These are phyloP conservation scores for Apiospora hydei DNA, from an alignment of 2,329 filamentous ascomycete genomes.

Conservation along the genomic window DNA sequence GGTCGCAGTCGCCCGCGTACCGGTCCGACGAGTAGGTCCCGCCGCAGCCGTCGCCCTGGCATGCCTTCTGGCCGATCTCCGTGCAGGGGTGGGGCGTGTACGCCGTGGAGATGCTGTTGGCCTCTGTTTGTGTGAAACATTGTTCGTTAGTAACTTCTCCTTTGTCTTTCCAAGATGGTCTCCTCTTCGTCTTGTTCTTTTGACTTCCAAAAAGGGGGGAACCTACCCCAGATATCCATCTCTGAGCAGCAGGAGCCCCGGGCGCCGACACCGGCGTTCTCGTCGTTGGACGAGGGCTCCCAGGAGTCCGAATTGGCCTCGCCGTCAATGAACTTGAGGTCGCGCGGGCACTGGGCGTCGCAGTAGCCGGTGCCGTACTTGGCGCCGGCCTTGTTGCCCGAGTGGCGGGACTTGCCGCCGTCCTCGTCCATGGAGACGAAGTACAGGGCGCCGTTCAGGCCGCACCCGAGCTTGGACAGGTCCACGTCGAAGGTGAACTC, in stretches of 20 bases:
- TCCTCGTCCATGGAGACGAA: slow-evolving; percentile 62
- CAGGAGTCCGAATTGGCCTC: slow-evolving; percentile 54
- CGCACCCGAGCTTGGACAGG: slow-evolving; percentile 65
- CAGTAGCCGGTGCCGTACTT: slow-evolving; percentile 66
- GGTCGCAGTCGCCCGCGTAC: slow-evolving; percentile 66
- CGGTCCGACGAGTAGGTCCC: slow-evolving; percentile 56
- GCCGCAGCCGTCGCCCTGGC: slow-evolving; percentile 53
- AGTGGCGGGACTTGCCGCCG: slow-evolving; percentile 55
- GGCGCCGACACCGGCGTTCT: slow-evolving; percentile 56
- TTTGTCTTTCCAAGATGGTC: neutral
- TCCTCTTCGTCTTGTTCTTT: neutral
- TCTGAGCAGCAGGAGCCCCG: slow-evolving; percentile 63
- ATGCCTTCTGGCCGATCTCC: slow-evolving; percentile 52
- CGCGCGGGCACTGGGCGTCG: slow-evolving; percentile 53
- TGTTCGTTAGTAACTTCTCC: neutral
- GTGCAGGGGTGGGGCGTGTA: slow-evolving; percentile 68
- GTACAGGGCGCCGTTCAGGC: slow-evolving; percentile 69
- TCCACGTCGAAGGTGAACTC: slow-evolving; percentile 72
- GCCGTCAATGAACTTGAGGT: slow-evolving; percentile 61
- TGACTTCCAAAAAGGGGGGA: slow-evolving; percentile 4
- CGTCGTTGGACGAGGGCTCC: slow-evolving; percentile 54
- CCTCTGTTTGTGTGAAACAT: slow-evolving; percentile 45
- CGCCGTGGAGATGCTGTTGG: slow-evolving; percentile 65
- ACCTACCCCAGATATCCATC: slow-evolving; percentile 62
- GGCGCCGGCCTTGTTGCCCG: slow-evolving; percentile 54